Evolutionary conservation across 768 basidiomycete genomes (phyloP), one percentile per base, ranked within the genome.

Genomic region (Suillus clintonianus): DNA sequence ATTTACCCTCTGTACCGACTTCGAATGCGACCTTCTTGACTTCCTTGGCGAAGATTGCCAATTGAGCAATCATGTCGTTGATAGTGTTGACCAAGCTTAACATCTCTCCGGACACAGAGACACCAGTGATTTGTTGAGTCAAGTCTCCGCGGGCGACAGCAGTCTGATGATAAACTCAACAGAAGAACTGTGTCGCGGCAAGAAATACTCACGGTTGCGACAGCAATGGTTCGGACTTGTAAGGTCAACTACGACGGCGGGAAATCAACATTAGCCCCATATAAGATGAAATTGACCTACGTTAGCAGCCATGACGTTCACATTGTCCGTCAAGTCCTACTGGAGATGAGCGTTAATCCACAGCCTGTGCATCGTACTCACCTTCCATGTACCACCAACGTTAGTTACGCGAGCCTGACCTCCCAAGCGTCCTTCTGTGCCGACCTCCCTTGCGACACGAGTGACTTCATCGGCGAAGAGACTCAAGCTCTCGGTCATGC

Each of bases 1-100:
- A 81, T 78, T 98, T 98, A n/a, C 97, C 97, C 72, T 98, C 95
- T 15, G 97, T 98, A 53, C 97, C 97, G 72, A 99, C 97, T 76
- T 99, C 96, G 39, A 95, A 82, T 2, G 97, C 97, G 60, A 99
- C 97, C 72, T 97, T 93, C 77, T 95, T 98, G 63, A 98, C 90
- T 71, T 91, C 89, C 32, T 86, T 83, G 56, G 89, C 89, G 74
- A 90, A 91, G 69, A 87, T 85, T 19, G 86, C 86, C 62, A 88
- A 75, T 63, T 86, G 84, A 67, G 86, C 87, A 69, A 88, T 88
- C 88, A 88, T 89, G 75, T 91, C 89, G 78, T 98, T 98, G 86
- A 99, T 99, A 19, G 97, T 99, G 77, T 95, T 94, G 57, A 97
- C 96, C 67, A 99, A 82, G 67, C 88, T 90, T n/a, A 97, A 81